Percentiles rank a stretch among this genome's conserved stretches.
Conservation (phyloP, 164 flowering plant species). For the Echeveria elegans region DNA sequence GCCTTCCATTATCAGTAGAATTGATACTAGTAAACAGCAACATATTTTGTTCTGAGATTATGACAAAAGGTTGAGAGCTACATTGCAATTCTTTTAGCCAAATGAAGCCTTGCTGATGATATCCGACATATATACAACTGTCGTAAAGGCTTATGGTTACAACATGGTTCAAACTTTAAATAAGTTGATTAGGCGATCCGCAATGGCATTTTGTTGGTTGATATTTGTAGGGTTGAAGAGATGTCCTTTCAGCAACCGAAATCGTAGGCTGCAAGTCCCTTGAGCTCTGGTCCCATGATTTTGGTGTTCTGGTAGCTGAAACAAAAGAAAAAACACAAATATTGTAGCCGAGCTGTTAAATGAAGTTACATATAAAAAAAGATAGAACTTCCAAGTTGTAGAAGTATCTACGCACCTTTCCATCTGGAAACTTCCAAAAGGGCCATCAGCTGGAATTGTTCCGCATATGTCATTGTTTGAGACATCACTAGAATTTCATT, state of each 20-base stretch:
- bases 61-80: background rate
- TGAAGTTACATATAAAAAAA: background rate
- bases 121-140: background rate
- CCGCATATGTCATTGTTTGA: slow-evolving; percentile 76
- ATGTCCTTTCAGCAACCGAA: slow-evolving; percentile 54
- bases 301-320: slow-evolving; percentile 55
- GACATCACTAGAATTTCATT: slow-evolving; percentile 57
- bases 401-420: slow-evolving; percentile 33
- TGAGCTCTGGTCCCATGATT: slow-evolving; percentile 73
- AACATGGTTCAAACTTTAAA: background rate
- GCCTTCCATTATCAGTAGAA: no score
- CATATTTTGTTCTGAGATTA: background rate
- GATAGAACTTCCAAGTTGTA: background rate
- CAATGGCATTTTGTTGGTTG: background rate
- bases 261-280: slow-evolving; percentile 72
- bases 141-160: background rate
- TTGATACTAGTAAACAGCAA: background rate
- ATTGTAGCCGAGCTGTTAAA: background rate
- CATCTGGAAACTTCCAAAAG: slow-evolving; percentile 48
- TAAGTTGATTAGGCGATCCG: background rate
- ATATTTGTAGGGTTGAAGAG: background rate
- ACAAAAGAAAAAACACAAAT: slow-evolving; percentile 11
- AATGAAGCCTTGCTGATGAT: background rate
- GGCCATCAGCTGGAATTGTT: slow-evolving; percentile 77
- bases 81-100: background rate